phyloP scores from a whole-genome alignment of 768 basidiomycete species.

The Paxillus ammoniavirescens region DNA sequence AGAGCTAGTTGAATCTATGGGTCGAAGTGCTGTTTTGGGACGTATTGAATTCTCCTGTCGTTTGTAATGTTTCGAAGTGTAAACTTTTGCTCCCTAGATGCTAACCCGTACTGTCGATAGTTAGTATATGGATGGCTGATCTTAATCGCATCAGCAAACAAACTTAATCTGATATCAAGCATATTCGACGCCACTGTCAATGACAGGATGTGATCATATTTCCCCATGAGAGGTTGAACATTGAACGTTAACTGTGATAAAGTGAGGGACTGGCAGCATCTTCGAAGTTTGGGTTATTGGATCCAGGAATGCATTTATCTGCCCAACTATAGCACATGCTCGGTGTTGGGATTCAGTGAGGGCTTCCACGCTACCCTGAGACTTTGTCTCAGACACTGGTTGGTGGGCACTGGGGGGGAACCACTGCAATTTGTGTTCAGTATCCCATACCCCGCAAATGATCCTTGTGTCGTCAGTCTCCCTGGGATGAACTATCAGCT shows the following conservation, averaged over 20 bases:
- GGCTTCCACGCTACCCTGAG: no score
- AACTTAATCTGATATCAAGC: no score
- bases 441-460: neutral
- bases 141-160: neutral
- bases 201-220: no score
- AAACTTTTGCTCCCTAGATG: no score
- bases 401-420: neutral
- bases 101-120: neutral
- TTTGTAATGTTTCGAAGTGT: neutral
- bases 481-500: conserved; percentile 25
- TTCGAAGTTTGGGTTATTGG: no score
- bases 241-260: no score
- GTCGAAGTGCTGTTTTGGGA: conserved; percentile 7
- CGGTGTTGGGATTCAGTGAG: no score
- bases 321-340: no score
- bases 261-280: no score
- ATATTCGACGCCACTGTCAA: no score
- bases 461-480: conserved; percentile 24
- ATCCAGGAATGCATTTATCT: no score
- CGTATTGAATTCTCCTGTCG: neutral
- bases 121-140: neutral
- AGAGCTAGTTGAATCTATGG: conserved; percentile 14
- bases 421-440: neutral
- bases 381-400: neutral
- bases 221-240: no score